Base-by-base conservation (phyloP, 2,329 filamentous ascomycete genomes). In the Colletotrichum musae region DNA sequence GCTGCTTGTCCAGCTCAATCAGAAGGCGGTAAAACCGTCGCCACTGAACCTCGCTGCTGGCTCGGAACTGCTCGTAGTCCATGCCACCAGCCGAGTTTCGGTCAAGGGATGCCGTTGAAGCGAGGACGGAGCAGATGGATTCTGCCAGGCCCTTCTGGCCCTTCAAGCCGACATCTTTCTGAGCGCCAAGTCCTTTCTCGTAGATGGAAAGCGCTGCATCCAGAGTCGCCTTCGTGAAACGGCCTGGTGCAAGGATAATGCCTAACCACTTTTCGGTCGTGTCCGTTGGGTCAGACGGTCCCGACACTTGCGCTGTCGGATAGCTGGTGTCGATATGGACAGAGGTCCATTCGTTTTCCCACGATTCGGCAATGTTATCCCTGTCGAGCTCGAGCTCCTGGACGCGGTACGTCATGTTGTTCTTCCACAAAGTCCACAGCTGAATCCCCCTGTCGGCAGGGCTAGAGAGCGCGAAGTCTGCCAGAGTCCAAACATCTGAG, bases 161-260 rank as follows among this genome's bases (percentile, higher is more conserved):
- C 65, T 80, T 83, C 4, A 80, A 80, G 26, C 78, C 75, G 12
- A 77, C 75, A 28, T 81, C 81, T 53, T 81, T 85, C 73, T 76
- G 78, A 13, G 74, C 77, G 36, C 83, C 82, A 70, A 87, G 80
- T 15, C 86, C 92, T 72, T 91, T 89, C 77, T 94, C 91, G 75
- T 97, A 98, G 66, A 97, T 93, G 28, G 88, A 85, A 41, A 98
- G 83, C 1, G 95, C 93, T 16, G 94, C 94, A 78, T 97, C 94
- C 15, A 99, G 84, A 0, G 94, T 95, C 7, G 93, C 86, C 41
- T 86, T 87, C 0, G 93, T 92, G 77, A 97, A 98, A 62, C 92
- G 90, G 16, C 94, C 94, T 1, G 96, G 95, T 68, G 89, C 91
- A 74, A 98, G 88, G 67, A 99, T 89, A 72, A 93, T 92, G 32